phyloP scores from a whole-genome alignment of 1,139 yeast genomes.

The Spathaspora sp. region DNA sequence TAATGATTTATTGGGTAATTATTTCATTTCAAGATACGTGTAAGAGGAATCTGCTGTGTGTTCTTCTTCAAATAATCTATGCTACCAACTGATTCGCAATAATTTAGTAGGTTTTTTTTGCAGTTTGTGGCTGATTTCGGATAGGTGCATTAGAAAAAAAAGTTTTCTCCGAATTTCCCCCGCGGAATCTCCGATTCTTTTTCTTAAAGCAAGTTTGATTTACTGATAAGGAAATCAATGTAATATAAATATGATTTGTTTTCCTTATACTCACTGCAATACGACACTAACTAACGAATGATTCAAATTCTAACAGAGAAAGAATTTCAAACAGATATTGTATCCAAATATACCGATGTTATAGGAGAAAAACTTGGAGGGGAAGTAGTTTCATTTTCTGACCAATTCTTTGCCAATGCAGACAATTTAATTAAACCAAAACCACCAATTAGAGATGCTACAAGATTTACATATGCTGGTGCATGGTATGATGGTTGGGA shows the following conservation, averaged over 20 bases:
- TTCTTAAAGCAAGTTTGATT: too few relatives aligned
- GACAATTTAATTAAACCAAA: conserved; percentile 78
- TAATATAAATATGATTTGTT: background rate
- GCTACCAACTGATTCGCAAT: too few relatives aligned
- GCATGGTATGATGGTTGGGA: conserved; percentile 99
- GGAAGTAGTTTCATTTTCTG: conserved; percentile 62
- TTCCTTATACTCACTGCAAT: background rate
- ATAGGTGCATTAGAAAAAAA: too few relatives aligned
- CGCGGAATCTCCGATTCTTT: too few relatives aligned
- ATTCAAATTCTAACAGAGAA: conserved; percentile 31
- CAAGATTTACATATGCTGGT: conserved; percentile 77
- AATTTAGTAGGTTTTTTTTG: too few relatives aligned
- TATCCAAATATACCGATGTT: conserved; percentile 62
- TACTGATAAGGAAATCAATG: too few relatives aligned
- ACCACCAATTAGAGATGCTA: conserved; percentile 77
- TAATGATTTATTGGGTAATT: too few relatives aligned
- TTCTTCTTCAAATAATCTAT: too few relatives aligned
- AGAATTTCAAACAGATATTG: conserved; percentile 46
- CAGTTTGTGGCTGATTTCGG: too few relatives aligned
- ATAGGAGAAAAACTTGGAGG: conserved; percentile 86
- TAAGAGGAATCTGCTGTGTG: too few relatives aligned
- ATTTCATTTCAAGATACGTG: too few relatives aligned
- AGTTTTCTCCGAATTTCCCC: too few relatives aligned
- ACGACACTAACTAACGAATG: conserved; percentile 18
- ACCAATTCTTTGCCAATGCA: conserved; percentile 97